These are phyloP conservation scores for Whalleya microplaca DNA, from an alignment of 2,329 filamentous ascomycete genomes.

Conservation along the genomic window DNA sequence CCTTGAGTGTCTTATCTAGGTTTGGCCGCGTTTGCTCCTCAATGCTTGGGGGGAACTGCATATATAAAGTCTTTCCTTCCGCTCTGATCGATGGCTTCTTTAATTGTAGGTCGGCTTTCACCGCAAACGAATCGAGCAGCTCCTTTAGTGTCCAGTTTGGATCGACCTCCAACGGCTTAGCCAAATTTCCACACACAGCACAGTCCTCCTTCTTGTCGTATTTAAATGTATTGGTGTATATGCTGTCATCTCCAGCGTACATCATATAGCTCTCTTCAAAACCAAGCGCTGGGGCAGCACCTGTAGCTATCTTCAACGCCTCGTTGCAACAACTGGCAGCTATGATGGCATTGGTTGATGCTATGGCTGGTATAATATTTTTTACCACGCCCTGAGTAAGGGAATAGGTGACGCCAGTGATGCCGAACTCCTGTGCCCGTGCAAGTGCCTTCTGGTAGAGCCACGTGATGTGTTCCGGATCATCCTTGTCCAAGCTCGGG, in stretches of 20 bases:
- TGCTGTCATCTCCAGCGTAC: conserved; percentile 93
- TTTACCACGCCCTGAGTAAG: conserved; percentile 98
- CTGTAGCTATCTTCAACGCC: conserved; percentile 90
- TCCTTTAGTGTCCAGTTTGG: conserved; percentile 75
- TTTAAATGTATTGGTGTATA: conserved; percentile 97
- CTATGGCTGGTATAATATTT: conserved; percentile 98
- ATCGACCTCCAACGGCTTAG: conserved; percentile 75
- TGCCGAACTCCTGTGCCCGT: conserved; percentile 86
- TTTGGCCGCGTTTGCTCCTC: conserved; percentile 86
- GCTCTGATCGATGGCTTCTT: conserved; percentile 87
- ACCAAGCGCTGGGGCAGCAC: conserved; percentile 78
- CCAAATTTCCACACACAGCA: conserved; percentile 85
- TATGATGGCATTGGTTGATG: conserved; percentile 95
- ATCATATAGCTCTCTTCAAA: conserved; percentile 95
- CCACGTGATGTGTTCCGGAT: conserved; percentile 97
- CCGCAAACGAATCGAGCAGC: conserved; percentile 81
- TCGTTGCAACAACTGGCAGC: conserved; percentile 96
- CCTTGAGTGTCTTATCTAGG: conserved; percentile 73
- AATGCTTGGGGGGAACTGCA: conserved; percentile 79
- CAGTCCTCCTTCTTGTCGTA: conserved; percentile 95
- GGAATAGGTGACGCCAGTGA: conserved; percentile 89
- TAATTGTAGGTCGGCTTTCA: conserved; percentile 85
- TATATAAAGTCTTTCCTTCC: conserved; percentile 85
- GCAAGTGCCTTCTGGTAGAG: conserved; percentile 82
- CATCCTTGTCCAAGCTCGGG: conserved; percentile 87